Evolutionary conservation across 257 asterid species (phyloP), one percentile per base, ranked within the genome.

Genomic region (Primulina tabacum): DNA sequence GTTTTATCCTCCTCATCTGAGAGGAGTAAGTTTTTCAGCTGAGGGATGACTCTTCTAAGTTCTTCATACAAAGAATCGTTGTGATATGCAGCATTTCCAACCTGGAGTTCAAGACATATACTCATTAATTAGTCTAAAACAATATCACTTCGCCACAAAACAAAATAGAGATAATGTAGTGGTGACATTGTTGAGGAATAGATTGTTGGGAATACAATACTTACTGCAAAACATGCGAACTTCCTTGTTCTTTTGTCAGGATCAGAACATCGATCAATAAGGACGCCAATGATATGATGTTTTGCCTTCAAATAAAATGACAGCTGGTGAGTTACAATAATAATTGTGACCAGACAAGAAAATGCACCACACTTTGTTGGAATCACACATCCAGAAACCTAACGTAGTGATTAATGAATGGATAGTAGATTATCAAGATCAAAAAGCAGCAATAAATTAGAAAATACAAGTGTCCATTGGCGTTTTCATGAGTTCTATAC

Each of bases 71-170:
- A 76, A 7, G 83, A 83, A 78, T 94, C 98, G 57, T 87, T 91
- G 62, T 94, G 98, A 80, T 91, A 94, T 50, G 99, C 98, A 77
- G 99, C 99, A 85, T 94, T 94, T 29, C 99, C 99, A 12, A 91
- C 95, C 99, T 94, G 82, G 71, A 77, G 55, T 60, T 73, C 59
- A 60, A 14, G 65, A 60, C 43, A 73, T 61, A 67, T 30, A 29
- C 64, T 67, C 70, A 60, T 86, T 71, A 76, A 63, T 50, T 61
- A 62, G 59, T 68, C 66, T 12, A 37, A 24, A 61, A 20, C 24
- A 66, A 43, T 40, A 65, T 20, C 60, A 50, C 29, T 59, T 62
- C 32, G 17, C 14, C 38, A 68, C 67, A 35, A 47, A 26, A 33
- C 71, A 73, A 20, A 11, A 73, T 37, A 28, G n/a, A 21, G 30